Evolutionary conservation across 495 filamentous ascomycete species (phyloP), one percentile per base, ranked within the genome.

Genomic region (Hypoxylon fuscum): DNA sequence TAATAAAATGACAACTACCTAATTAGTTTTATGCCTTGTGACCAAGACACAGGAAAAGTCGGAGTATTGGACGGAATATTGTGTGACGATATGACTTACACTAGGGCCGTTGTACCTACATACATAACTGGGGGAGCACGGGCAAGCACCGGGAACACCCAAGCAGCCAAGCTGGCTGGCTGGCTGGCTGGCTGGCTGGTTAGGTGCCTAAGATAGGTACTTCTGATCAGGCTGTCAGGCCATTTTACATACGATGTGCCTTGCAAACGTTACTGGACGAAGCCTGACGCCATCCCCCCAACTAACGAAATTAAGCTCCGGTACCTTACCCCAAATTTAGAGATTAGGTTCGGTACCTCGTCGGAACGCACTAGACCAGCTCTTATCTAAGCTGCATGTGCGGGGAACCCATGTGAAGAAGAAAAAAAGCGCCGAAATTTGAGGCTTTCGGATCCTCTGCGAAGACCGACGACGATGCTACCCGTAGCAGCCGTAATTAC

Each of bases 361-460:
- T 48, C 7, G 14, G 14, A 7, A 23, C 17, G 23, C 14, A n/a
- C 25, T 27, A 8, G 25, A 14, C 17, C 38, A 10, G 2, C 21
- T 17, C 43, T 64, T 64, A 64, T 64, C 62, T 59, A 54, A 64
- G 45, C 41, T 47, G 12, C 20, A 45, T 10, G 44, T 65, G 55
- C 62, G 62, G 62, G 55, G 55, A 60, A 60, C 23, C 62, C 62
- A 56, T 60, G 62, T 51, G 55, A 59, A 55, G 31, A 41, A 27
- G 0, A 41, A 44, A 42, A 43, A 64, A 60, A 59, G 32, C 62
- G 56, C 62, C 55, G 62, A 65, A 41, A 65, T 64, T 64, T 64
- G 43, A 41, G 21, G 34, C 21, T 20, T 23, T 50, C 55, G 44
- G 31, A 27, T 55, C 25, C 43, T 50, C 22, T n/a, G 20, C 41